Percentiles rank a stretch among this genome's conserved stretches.
Conservation (phyloP, 2,329 filamentous ascomycete genomes). For the Diaporthe citri region DNA sequence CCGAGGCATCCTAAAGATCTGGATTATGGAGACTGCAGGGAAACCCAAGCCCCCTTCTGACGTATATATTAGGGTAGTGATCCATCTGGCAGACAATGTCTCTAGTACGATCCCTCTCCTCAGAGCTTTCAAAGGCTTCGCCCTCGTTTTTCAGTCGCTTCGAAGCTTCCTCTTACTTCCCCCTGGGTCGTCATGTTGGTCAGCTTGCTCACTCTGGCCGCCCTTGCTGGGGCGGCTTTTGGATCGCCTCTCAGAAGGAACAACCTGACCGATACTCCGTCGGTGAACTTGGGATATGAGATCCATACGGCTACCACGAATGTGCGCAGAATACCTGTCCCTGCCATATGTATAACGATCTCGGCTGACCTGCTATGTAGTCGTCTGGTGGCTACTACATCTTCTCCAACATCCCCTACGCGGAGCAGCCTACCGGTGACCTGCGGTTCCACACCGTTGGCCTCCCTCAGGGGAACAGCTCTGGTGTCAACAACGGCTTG, state of each 20-base stretch:
- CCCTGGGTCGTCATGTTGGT: neutral
- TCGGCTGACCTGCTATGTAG: conserved; percentile 37
- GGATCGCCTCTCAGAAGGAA: conserved; percentile 12
- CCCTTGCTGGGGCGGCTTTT: neutral
- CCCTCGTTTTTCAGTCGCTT: neutral
- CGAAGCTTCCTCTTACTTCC: neutral
- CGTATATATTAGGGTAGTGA: neutral
- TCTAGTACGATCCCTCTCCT: neutral
- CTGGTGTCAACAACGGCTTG: conserved; percentile 44
- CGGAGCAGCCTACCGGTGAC: conserved; percentile 50
- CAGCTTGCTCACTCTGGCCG: neutral
- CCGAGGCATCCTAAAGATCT: neutral
- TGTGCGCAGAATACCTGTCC: conserved; percentile 36
- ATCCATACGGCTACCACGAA: conserved; percentile 45
- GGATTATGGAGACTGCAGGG: neutral
- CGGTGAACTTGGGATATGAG: conserved; percentile 47
- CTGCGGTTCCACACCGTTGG: conserved; percentile 51
- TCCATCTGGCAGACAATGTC: neutral
- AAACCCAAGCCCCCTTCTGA: neutral
- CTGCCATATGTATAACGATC: no score
- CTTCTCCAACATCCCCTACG: conserved; percentile 56
- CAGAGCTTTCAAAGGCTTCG: no score
- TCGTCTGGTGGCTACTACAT: conserved; percentile 51
- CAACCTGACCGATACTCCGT: conserved; percentile 32
- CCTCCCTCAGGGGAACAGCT: conserved; percentile 44